These are phyloP conservation scores for Colletotrichum australisinense DNA, from an alignment of 2,329 filamentous ascomycete genomes.

Conservation along the genomic window DNA sequence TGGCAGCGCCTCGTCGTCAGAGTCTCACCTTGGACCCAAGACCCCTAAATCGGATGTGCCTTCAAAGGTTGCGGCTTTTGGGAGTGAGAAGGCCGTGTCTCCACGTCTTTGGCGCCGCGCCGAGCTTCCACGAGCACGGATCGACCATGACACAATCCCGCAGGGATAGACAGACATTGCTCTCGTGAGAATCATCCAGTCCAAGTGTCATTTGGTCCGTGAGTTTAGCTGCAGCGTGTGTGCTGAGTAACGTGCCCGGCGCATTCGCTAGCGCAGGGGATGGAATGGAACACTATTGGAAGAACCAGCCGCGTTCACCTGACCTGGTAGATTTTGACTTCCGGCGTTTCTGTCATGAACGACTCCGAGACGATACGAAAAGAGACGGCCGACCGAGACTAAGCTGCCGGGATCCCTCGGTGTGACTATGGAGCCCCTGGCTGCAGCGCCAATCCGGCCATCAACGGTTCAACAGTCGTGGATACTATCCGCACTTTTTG, in stretches of 20 bases:
- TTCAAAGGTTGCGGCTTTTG: neutral
- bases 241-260: neutral
- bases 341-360: constrained; percentile 4
- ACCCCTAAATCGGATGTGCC: constrained; percentile 3
- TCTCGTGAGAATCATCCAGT: constrained; percentile 2
- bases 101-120: constrained; percentile 10
- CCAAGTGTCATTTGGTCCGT: constrained; percentile 7
- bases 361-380: constrained; percentile 2
- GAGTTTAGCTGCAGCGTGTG: constrained; percentile 18
- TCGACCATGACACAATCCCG: constrained; percentile 19
- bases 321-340: constrained; percentile 19
- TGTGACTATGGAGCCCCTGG: constrained; percentile 17
- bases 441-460: neutral
- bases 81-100: constrained; percentile 7
- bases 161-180: constrained; percentile 13
- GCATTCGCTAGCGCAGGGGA: constrained; percentile 18
- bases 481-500: constrained; percentile 7
- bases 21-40: constrained; percentile 15
- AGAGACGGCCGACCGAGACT: constrained; percentile 13
- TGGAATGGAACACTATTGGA: constrained; percentile 21
- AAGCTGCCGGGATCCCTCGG: constrained; percentile 10
- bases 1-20: constrained; percentile 32
- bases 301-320: constrained; percentile 26
- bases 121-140: constrained; percentile 11
- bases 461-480: constrained; percentile 1